These are phyloP conservation scores for Cercospora sp. DNA, from an alignment of 2,329 filamentous ascomycete species.

Conservation along the genomic window DNA sequence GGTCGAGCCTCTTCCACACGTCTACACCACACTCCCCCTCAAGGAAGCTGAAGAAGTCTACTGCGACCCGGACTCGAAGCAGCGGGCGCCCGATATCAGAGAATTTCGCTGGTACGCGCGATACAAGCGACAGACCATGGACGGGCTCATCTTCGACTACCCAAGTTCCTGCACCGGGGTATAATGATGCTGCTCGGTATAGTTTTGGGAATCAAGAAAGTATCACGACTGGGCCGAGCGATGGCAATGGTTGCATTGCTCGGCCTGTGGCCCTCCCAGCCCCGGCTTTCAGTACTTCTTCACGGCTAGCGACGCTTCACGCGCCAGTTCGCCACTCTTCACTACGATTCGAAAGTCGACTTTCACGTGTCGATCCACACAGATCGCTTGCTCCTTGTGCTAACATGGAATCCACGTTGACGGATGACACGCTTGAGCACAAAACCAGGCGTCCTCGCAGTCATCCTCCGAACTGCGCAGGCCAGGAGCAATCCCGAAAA, in stretches of 20 bases:
- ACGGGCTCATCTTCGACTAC: conserved; percentile 18
- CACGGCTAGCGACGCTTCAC: background rate
- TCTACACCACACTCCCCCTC: conserved; percentile 15
- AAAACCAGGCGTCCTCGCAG: conserved; percentile 18
- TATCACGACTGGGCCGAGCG: background rate
- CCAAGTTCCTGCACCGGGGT: conserved; percentile 14
- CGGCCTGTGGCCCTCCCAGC: background rate
- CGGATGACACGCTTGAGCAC: conserved; percentile 1
- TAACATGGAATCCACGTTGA: conserved; percentile 16
- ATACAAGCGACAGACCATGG: conserved; percentile 13
- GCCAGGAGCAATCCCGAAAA: conserved; percentile 9
- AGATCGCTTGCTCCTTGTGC: conserved; percentile 19
- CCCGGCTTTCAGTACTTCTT: conserved; percentile 1
- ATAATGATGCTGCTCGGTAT: background rate
- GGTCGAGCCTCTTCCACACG: conserved; percentile 12
- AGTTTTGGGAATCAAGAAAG: background rate
- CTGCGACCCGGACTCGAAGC: conserved; percentile 12
- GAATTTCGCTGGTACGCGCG: conserved; percentile 17
- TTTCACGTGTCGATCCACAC: conserved; percentile 7
- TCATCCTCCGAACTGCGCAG: conserved; percentile 20
- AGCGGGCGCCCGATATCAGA: conserved; percentile 13
- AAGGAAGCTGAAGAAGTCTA: conserved; percentile 19
- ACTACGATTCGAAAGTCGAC: conserved; percentile 24
- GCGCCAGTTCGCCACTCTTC: conserved; percentile 27
- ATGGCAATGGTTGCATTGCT: background rate